Conservation (phyloP, 805 yeast species). For the Phaffomyces antillensis region DNA sequence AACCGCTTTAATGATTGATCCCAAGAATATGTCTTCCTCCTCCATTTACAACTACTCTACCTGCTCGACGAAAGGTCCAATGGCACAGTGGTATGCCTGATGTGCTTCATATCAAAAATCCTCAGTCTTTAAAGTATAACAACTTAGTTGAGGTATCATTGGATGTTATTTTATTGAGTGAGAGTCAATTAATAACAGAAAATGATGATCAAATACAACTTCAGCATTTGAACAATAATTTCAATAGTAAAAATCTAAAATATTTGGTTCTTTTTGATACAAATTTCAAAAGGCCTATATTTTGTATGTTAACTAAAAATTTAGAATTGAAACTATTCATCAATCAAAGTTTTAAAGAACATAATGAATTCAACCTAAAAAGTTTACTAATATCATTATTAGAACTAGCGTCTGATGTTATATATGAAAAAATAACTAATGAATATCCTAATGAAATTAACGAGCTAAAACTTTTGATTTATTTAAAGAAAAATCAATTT, state of each 20-base stretch:
- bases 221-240: conserved; percentile 17
- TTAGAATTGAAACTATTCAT: conserved; percentile 15
- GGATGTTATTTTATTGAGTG: conserved; percentile 25
- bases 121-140: conserved; percentile 19
- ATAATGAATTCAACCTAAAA: conserved; percentile 18
- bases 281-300: conserved; percentile 19
- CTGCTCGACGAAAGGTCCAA: conserved; percentile 15
- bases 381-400: conserved; percentile 18
- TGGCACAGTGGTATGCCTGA: conserved; percentile 26
- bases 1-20: conserved; percentile 11
- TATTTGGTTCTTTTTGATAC: conserved; percentile 16
- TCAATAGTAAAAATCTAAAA: conserved; percentile 11
- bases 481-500: conserved; percentile 16
- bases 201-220: conserved; percentile 14
- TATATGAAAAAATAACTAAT: conserved; percentile 6
- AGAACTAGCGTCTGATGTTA: conserved; percentile 19
- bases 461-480: conserved; percentile 16
- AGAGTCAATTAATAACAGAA: conserved; percentile 22
- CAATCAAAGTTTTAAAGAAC: conserved; percentile 16
- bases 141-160: conserved; percentile 24
- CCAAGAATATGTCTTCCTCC: conserved; percentile 6
- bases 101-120: conserved; percentile 23
- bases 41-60: conserved; percentile 10
- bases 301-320: conserved; percentile 12
- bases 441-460: conserved; percentile 6